Percentiles rank a stretch among this genome's conserved stretches.
Conservation (phyloP, 352 stramenopile genomes). For the Blastocystis sp. region DNA sequence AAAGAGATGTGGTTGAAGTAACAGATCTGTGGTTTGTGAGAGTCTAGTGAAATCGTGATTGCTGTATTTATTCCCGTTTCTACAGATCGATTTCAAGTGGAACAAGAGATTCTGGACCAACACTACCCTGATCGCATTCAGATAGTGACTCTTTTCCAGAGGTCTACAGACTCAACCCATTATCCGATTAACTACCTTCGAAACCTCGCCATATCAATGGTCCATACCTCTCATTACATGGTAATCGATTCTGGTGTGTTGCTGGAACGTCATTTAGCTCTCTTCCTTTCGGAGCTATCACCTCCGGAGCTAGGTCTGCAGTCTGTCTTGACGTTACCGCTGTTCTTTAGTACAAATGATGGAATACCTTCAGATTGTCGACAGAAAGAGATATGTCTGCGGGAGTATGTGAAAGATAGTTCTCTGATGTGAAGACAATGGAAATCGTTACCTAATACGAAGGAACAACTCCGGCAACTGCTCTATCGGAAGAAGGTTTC, state of each 20-base stretch:
- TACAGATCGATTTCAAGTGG: background rate
- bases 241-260: background rate
- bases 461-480: background rate
- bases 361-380: background rate
- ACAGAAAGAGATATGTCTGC: background rate
- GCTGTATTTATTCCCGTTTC: background rate
- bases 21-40: background rate
- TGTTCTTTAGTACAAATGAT: background rate
- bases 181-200: constrained; percentile 19
- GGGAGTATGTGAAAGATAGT: background rate
- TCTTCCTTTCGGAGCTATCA: background rate
- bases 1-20: constrained; percentile 29
- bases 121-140: background rate
- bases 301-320: background rate
- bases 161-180: background rate
- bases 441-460: background rate
- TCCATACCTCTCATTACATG: constrained; percentile 16
- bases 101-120: background rate
- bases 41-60: background rate
- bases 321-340: background rate
- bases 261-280: background rate
- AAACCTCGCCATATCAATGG: background rate
- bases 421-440: background rate
- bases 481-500: background rate
- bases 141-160: background rate